These are phyloP conservation scores for Phytophthora rubi DNA, from an alignment of 352 stramenopile genomes.

Conservation along the genomic window DNA sequence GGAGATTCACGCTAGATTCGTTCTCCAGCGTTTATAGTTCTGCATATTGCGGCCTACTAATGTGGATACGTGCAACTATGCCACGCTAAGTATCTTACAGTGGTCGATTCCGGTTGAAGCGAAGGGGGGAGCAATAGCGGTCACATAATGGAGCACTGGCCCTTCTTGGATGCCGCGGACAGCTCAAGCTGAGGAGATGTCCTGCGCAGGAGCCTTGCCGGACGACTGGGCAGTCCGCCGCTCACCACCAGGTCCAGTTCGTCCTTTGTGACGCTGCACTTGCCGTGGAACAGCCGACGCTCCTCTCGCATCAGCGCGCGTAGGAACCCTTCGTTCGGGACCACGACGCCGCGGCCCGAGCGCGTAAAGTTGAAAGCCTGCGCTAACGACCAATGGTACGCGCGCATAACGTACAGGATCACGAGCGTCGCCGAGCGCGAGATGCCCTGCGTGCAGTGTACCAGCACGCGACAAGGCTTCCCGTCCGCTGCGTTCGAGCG, in stretches of 20 bases:
- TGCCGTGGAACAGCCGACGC: conserved; percentile 47
- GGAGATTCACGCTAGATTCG: conserved; percentile 34
- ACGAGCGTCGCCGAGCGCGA: conserved; percentile 74
- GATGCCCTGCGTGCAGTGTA: conserved; percentile 80
- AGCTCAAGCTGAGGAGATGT: conserved; percentile 7
- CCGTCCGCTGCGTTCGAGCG: conserved; percentile 13
- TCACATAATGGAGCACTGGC: conserved; percentile 37
- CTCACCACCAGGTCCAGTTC: conserved; percentile 67
- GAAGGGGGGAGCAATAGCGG: background rate
- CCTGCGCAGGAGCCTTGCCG: conserved; percentile 22
- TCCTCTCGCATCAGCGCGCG: conserved; percentile 55
- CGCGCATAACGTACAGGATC: conserved; percentile 75
- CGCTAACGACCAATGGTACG: conserved; percentile 58
- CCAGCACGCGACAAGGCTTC: conserved; percentile 54
- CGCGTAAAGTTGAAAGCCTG: conserved; percentile 67
- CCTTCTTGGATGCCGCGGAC: conserved; percentile 13
- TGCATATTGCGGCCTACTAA: background rate
- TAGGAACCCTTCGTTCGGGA: conserved; percentile 73
- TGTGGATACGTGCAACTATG: background rate
- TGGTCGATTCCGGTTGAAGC: background rate
- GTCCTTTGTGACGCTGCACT: conserved; percentile 51
- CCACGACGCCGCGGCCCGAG: conserved; percentile 53
- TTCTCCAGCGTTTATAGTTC: conserved; percentile 19
- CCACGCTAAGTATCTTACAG: conserved; percentile 5
- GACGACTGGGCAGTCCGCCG: conserved; percentile 36